A percentile compares a stretch with the other conserved stretches of the same genome.
These are phyloP conservation scores for Eimeria sp. DNA, from an alignment of 169 alveolate species.

Conservation along the genomic window DNA sequence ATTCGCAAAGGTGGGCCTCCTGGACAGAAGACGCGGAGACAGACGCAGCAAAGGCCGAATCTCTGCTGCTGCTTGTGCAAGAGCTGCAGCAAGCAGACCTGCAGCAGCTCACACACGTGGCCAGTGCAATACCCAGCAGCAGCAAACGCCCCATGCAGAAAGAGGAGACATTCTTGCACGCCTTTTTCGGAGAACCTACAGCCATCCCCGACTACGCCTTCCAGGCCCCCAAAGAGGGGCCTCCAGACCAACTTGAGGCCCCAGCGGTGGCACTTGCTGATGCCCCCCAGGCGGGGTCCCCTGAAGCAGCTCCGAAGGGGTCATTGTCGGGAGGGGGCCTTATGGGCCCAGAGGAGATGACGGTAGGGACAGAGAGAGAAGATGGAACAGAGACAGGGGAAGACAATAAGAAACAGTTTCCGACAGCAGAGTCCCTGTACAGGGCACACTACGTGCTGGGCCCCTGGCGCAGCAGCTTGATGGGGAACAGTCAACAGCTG, in stretches of 20 bases:
- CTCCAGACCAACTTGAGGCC: slow-evolving; percentile 1
- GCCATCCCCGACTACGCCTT: background rate
- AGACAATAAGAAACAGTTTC: background rate
- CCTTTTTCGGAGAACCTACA: slow-evolving; percentile 24
- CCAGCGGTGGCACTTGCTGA: background rate
- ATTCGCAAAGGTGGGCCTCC: background rate
- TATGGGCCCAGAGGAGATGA: background rate
- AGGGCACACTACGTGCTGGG: slow-evolving; percentile 54
- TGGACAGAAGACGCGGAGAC: slow-evolving; percentile 1
- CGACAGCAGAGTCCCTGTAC: slow-evolving; percentile 40
- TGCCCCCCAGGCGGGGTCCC: background rate
- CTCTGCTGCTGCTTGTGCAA: background rate
- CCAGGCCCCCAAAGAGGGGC: background rate
- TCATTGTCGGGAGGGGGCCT: background rate
- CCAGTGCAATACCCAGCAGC: background rate
- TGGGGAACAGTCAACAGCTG: background rate
- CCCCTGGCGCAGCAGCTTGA: slow-evolving; percentile 29
- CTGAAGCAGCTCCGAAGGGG: background rate
- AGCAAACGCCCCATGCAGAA: slow-evolving; percentile 9
- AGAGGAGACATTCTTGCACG: slow-evolving; percentile 10
- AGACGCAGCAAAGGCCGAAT: slow-evolving; percentile 40
- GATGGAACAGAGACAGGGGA: background rate
- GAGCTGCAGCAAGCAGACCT: slow-evolving; percentile 26
- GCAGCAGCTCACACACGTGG: slow-evolving; percentile 21
- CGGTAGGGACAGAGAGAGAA: background rate